Conservation (phyloP, 805 yeast species). For the Suhomyces emberorum region DNA sequence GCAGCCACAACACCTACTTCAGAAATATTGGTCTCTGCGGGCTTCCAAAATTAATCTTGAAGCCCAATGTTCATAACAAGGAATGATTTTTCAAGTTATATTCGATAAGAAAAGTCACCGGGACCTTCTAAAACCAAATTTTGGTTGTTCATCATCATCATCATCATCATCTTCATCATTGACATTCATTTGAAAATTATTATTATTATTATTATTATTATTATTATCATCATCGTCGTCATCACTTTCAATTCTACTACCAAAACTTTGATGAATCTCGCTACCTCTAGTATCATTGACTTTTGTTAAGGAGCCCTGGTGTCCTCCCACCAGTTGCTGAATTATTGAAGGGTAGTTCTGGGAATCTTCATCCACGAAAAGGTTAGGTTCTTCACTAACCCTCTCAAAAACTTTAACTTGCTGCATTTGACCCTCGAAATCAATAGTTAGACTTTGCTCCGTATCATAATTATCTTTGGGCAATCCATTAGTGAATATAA, state of each 20-base stretch:
- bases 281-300: too few relatives aligned
- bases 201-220: conserved; percentile 7
- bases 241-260: conserved; percentile 2
- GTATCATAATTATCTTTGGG: too few relatives aligned
- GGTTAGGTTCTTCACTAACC: conserved; percentile 2
- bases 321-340: too few relatives aligned
- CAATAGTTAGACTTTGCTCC: too few relatives aligned
- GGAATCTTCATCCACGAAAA: conserved; percentile 4
- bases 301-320: too few relatives aligned
- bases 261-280: conserved; percentile 11
- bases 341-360: too few relatives aligned
- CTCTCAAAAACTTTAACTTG: conserved; percentile 8
- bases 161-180: conserved; percentile 26
- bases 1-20: conserved; percentile 37
- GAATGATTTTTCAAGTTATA: too few relatives aligned
- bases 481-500: conserved; percentile 7
- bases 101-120: too few relatives aligned
- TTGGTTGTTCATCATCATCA: conserved; percentile 31
- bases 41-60: too few relatives aligned
- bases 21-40: conserved; percentile 29
- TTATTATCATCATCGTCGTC: conserved; percentile 1
- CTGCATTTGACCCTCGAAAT: conserved; percentile 12
- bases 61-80: too few relatives aligned
- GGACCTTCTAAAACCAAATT: conserved; percentile 31
- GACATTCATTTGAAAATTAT: too few relatives aligned